Conservation (phyloP, 2,329 filamentous ascomycete genomes). For the Colletotrichum tabaci region DNA sequence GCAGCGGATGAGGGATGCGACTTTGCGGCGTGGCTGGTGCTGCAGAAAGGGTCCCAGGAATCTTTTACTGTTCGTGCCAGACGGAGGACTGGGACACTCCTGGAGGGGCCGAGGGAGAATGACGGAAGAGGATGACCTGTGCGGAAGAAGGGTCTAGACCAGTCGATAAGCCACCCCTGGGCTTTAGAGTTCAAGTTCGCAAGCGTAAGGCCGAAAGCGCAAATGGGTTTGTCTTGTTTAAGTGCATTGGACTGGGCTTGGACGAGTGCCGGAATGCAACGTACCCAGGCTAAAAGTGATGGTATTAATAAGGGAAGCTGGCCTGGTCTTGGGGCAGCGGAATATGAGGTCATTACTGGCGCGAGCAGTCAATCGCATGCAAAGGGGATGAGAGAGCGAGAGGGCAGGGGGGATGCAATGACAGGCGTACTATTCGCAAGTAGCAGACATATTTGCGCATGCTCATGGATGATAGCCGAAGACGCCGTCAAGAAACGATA, state of each 20-base stretch:
- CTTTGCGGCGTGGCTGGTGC: constrained; percentile 22
- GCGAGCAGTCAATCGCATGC: neutral
- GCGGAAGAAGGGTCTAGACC: constrained; percentile 24
- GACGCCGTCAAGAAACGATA: no score
- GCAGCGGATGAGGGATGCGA: neutral
- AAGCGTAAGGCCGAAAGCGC: constrained; percentile 13
- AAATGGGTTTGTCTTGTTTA: neutral
- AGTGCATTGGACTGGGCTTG: neutral
- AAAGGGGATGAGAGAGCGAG: neutral
- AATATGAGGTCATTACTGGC: neutral
- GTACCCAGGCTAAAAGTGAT: no score
- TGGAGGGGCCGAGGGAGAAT: constrained; percentile 8
- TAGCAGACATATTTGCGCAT: no score
- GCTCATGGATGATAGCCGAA: no score
- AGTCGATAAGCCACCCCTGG: constrained; percentile 8
- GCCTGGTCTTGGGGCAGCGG: neutral
- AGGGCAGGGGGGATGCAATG: neutral
- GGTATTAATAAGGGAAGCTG: neutral
- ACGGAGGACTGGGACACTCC: neutral
- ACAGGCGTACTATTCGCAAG: neutral
- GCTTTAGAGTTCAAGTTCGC: constrained; percentile 14
- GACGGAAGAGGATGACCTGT: constrained; percentile 26
- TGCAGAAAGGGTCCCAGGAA: constrained; percentile 27
- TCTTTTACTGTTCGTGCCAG: neutral
- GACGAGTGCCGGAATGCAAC: no score